Percentiles rank a stretch among this genome's conserved stretches.
These are phyloP conservation scores for Theobroma cacao DNA, from an alignment of 345 rosid genomes.

Conservation along the genomic window DNA sequence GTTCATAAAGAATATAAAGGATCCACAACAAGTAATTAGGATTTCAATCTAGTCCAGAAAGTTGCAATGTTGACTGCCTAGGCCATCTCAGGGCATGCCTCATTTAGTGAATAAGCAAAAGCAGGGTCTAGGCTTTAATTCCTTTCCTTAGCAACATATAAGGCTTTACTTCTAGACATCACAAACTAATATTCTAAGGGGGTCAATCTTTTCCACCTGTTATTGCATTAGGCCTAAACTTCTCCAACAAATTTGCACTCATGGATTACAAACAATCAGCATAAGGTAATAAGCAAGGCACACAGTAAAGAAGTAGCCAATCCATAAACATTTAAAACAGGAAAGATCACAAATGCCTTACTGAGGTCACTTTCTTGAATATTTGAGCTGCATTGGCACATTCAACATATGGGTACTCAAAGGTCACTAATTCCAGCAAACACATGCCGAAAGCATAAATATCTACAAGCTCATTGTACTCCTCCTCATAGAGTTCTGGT, in stretches of 20 bases:
- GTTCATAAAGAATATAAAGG: not conserved
- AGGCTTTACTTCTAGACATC: not conserved
- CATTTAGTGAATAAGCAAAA: not conserved
- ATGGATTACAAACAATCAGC: not conserved
- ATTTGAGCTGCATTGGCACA: constrained; percentile 95
- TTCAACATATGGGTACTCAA: constrained; percentile 87
- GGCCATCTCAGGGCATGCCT: not conserved
- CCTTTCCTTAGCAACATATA: not conserved
- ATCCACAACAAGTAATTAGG: not conserved
- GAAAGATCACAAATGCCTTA: constrained; percentile 33
- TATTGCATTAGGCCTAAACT: not conserved
- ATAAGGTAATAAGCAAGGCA: not conserved
- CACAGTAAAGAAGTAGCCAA: not conserved
- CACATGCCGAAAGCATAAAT: constrained; percentile 98
- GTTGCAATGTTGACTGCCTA: not conserved
- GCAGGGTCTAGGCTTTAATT: not conserved
- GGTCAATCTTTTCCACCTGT: not conserved
- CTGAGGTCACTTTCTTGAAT: constrained; percentile 90
- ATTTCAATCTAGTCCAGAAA: not conserved
- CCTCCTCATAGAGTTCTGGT: constrained; percentile 97
- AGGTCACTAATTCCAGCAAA: constrained; percentile 86
- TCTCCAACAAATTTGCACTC: not conserved
- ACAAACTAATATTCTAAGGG: not conserved
- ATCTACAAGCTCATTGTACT: constrained; percentile 93
- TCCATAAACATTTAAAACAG: not conserved